phyloP scores from a whole-genome alignment of 2,329 filamentous ascomycete genomes.

The Pseudohalonectria lignicola region DNA sequence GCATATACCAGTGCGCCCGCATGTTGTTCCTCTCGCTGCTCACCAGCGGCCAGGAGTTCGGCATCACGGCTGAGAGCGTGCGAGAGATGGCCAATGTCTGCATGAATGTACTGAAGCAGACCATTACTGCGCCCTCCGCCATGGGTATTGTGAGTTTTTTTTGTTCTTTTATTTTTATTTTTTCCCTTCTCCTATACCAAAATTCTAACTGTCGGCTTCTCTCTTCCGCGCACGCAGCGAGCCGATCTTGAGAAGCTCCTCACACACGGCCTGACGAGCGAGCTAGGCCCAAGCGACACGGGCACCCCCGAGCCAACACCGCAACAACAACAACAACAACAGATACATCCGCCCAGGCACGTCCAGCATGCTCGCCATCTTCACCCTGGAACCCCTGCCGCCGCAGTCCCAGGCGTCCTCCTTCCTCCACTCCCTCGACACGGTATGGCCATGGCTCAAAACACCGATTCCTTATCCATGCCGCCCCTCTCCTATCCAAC shows the following conservation, averaged over 20 bases:
- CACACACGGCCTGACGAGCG: constrained; percentile 26
- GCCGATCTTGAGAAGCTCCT: constrained; percentile 41
- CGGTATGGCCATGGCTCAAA: too few species aligned
- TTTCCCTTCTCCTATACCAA: too few species aligned
- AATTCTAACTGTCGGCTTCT: background rate
- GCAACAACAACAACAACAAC: background rate
- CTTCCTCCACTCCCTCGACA: too few species aligned
- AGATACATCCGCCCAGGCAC: background rate
- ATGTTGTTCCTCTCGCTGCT: constrained; percentile 41
- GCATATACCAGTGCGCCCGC: constrained; percentile 42
- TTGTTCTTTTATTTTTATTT: background rate
- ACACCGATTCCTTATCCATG: background rate
- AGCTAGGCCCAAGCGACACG: constrained; percentile 15
- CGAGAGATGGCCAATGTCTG: constrained; percentile 39
- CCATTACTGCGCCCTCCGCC: constrained; percentile 38
- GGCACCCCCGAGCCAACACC: constrained; percentile 5
- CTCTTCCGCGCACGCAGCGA: constrained; percentile 11
- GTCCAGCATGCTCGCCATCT: too few species aligned
- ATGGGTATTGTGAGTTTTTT: constrained; percentile 29
- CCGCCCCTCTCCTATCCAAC: constrained; percentile 3
- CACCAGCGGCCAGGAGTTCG: constrained; percentile 28
- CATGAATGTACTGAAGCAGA: constrained; percentile 36
- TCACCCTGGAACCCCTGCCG: too few species aligned
- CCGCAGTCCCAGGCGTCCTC: too few species aligned
- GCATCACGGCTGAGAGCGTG: constrained; percentile 32